A percentile compares a stretch with the other conserved stretches of the same genome.
Conservation (phyloP, 257 asterid species). For the Fraxinus americana region DNA sequence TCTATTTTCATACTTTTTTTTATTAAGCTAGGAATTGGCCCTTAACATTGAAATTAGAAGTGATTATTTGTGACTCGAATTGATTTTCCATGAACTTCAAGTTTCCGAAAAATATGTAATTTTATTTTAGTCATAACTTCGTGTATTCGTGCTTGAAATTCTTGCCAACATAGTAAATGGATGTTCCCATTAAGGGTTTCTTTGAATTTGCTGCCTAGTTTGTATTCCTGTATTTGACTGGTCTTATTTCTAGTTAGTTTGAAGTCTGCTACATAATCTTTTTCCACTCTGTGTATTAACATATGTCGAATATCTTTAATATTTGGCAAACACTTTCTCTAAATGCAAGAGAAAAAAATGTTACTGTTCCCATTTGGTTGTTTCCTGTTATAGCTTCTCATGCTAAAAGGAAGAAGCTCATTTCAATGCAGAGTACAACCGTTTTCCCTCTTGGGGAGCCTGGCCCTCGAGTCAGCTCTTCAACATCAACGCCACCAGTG, state of each 20-base stretch:
- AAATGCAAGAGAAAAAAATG: not conserved
- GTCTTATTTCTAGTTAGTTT: not conserved
- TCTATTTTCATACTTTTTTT: not conserved
- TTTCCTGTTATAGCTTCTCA: not conserved
- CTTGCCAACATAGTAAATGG: not conserved
- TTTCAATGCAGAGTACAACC: slow-evolving; percentile 42
- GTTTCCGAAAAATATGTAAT: not conserved
- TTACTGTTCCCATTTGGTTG: not conserved
- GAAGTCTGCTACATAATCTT: not conserved
- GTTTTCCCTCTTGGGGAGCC: slow-evolving; percentile 42
- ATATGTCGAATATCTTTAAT: not conserved
- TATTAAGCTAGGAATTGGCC: not conserved
- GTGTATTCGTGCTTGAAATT: not conserved
- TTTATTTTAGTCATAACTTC: not conserved
- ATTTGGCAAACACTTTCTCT: not conserved
- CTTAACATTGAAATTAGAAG: not conserved
- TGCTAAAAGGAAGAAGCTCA: not conserved
- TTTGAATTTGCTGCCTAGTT: not conserved
- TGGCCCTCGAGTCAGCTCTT: slow-evolving; percentile 32
- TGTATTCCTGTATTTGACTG: not conserved
- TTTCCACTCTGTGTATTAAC: not conserved
- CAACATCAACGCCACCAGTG: slow-evolving; percentile 40
- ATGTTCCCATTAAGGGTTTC: not conserved
- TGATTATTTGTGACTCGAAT: not conserved
- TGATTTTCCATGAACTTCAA: not conserved